phyloP scores from a whole-genome alignment of 352 stramenopile genomes.

The Hyaloperonospora brassicae region DNA sequence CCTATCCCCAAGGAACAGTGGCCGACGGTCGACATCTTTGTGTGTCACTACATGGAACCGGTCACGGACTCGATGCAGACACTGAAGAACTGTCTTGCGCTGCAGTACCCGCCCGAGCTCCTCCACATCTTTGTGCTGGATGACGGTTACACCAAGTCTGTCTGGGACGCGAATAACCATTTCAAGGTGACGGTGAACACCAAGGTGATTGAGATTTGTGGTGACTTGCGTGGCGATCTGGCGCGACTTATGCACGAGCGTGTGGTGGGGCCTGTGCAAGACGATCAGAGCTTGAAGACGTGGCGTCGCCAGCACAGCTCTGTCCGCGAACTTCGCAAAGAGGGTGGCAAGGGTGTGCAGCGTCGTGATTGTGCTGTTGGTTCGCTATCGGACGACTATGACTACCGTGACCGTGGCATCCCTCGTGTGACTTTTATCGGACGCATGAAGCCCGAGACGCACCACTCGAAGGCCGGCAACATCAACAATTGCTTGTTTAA shows the following conservation, averaged over 20 bases:
- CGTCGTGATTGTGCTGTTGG: slow-evolving; percentile 81
- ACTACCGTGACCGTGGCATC: slow-evolving; percentile 85
- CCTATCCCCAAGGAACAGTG: slow-evolving; percentile 84
- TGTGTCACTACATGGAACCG: slow-evolving; percentile 89
- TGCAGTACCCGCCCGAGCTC: slow-evolving; percentile 84
- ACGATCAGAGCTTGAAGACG: slow-evolving; percentile 69
- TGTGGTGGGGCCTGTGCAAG: slow-evolving; percentile 63
- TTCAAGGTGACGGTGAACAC: slow-evolving; percentile 88
- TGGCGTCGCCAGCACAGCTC: slow-evolving; percentile 84
- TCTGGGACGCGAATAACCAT: slow-evolving; percentile 86
- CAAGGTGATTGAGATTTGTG: slow-evolving; percentile 81
- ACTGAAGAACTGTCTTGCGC: slow-evolving; percentile 77
- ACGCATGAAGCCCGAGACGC: slow-evolving; percentile 82
- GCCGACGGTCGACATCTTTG: slow-evolving; percentile 81
- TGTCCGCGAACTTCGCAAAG: slow-evolving; percentile 76
- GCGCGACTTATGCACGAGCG: slow-evolving; percentile 84
- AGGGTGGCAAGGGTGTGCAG: slow-evolving; percentile 70
- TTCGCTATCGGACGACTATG: slow-evolving; percentile 84
- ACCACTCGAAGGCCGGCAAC: slow-evolving; percentile 89
- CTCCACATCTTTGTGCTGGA: slow-evolving; percentile 84
- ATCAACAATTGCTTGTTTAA: slow-evolving; percentile 89
- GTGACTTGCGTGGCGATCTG: slow-evolving; percentile 76
- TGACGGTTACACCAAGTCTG: slow-evolving; percentile 86
- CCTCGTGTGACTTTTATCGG: slow-evolving; percentile 81
- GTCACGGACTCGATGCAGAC: slow-evolving; percentile 77